Conservation (phyloP, 2,329 filamentous ascomycete species). For the Aureobasidium sp. region DNA sequence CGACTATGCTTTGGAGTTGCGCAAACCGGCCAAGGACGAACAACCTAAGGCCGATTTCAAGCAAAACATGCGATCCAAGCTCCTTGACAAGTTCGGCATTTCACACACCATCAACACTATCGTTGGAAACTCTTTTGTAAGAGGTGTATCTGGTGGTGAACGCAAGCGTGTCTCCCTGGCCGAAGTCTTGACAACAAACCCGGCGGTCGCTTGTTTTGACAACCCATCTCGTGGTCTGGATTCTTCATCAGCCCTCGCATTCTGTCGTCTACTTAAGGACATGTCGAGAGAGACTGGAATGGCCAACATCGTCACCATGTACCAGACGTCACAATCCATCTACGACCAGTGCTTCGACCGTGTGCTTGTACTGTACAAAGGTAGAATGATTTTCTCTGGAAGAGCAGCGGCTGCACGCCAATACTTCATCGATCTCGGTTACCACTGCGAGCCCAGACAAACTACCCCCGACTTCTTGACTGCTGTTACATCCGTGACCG, state of each 20-base stretch:
- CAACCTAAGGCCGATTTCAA: slow-evolving; percentile 50
- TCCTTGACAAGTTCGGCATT: slow-evolving; percentile 65
- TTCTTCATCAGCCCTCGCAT: slow-evolving; percentile 53
- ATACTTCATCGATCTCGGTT: slow-evolving; percentile 63
- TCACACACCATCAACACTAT: slow-evolving; percentile 50
- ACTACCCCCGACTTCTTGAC: slow-evolving; percentile 68
- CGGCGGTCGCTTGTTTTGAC: slow-evolving; percentile 40
- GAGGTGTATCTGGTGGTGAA: slow-evolving; percentile 55
- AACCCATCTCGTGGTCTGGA: slow-evolving; percentile 47
- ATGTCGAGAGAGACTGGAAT: slow-evolving; percentile 44
- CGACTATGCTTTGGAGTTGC: slow-evolving; percentile 50
- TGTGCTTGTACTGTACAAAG: slow-evolving; percentile 66
- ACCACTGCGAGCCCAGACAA: slow-evolving; percentile 58
- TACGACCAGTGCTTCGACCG: slow-evolving; percentile 68
- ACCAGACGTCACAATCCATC: slow-evolving; percentile 43
- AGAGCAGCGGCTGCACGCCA: slow-evolving; percentile 52
- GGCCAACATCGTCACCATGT: slow-evolving; percentile 52
- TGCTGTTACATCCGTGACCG: slow-evolving; percentile 60
- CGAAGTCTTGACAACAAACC: slow-evolving; percentile 41
- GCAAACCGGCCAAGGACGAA: slow-evolving; percentile 52
- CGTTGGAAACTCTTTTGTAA: slow-evolving; percentile 52
- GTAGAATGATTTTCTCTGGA: slow-evolving; percentile 68
- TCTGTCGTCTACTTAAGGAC: slow-evolving; percentile 47
- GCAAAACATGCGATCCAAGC: slow-evolving; percentile 57
- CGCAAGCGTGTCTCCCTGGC: slow-evolving; percentile 55